phyloP scores from a whole-genome alignment of 2,329 filamentous ascomycete species.

The Zasmidium angulare region DNA sequence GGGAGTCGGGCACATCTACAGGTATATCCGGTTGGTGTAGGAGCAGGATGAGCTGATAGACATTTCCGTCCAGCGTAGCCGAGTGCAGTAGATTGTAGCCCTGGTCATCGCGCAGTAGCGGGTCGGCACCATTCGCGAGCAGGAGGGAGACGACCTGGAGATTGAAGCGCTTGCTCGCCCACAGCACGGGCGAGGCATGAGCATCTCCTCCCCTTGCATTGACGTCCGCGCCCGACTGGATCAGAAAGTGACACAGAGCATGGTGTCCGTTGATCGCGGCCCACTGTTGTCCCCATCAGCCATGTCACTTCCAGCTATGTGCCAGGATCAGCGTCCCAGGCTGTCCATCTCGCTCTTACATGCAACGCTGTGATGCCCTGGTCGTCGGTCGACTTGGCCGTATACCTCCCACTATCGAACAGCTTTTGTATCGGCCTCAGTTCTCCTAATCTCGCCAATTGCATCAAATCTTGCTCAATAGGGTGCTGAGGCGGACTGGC shows the following conservation, averaged over 20 bases:
- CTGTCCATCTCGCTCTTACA: constrained; percentile 56
- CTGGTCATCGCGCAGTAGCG: constrained; percentile 86
- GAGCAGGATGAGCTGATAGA: constrained; percentile 82
- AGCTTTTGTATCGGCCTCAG: constrained; percentile 83
- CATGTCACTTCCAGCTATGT: constrained; percentile 11
- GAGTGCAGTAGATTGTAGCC: constrained; percentile 98
- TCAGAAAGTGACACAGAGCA: constrained; percentile 92
- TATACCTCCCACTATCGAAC: constrained; percentile 78
- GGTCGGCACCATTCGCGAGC: constrained; percentile 87
- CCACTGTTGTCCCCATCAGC: constrained; percentile 63
- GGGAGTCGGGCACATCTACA: constrained; percentile 84
- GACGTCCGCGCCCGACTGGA: constrained; percentile 82
- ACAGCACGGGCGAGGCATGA: constrained; percentile 88
- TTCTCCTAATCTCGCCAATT: constrained; percentile 85
- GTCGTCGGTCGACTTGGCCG: constrained; percentile 80
- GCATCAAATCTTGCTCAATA: constrained; percentile 85
- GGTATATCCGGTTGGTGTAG: constrained; percentile 87
- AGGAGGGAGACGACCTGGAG: constrained; percentile 95
- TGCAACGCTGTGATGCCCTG: constrained; percentile 96
- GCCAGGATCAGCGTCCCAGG: no score
- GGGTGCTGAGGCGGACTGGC: constrained; percentile 42
- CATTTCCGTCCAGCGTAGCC: constrained; percentile 94
- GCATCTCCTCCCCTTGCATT: constrained; percentile 96
- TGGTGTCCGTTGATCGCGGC: constrained; percentile 99
- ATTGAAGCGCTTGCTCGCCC: constrained; percentile 94